phyloP scores from a whole-genome alignment of 2,329 filamentous ascomycete species.

The Tolypocladium cylindrosporum region DNA sequence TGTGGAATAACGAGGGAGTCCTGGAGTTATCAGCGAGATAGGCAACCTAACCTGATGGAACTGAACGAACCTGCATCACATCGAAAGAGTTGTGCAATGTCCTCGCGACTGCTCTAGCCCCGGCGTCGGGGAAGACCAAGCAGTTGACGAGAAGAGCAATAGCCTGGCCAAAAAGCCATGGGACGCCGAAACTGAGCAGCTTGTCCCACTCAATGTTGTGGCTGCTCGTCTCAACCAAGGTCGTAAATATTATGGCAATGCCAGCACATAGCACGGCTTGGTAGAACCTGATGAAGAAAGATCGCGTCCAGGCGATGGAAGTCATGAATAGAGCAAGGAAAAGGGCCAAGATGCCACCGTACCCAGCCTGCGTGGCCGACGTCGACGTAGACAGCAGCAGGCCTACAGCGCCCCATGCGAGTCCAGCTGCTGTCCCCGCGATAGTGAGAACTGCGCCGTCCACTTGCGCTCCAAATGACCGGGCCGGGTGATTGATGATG shows the following conservation, averaged over 20 bases:
- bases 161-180: slow-evolving; percentile 45
- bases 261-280: slow-evolving; percentile 45
- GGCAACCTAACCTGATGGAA: not conserved
- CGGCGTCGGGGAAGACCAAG: slow-evolving; percentile 43
- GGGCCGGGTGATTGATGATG: slow-evolving; percentile 47
- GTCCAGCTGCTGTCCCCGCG: slow-evolving; percentile 40
- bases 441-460: slow-evolving; percentile 44
- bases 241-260: slow-evolving; percentile 43
- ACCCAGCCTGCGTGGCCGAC: slow-evolving; percentile 31
- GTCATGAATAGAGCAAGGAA: slow-evolving; percentile 45
- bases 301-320: slow-evolving; percentile 39
- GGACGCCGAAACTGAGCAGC: slow-evolving; percentile 40
- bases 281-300: slow-evolving; percentile 45
- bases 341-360: slow-evolving; percentile 44
- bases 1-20: slow-evolving; percentile 22
- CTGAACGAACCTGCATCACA: slow-evolving; percentile 30
- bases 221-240: slow-evolving; percentile 37
- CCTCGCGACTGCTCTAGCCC: slow-evolving; percentile 39
- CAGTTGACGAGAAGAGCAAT: slow-evolving; percentile 39
- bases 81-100: slow-evolving; percentile 35
- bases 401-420: slow-evolving; percentile 45
- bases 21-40: slow-evolving; percentile 2
- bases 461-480: slow-evolving; percentile 45
- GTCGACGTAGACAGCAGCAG: slow-evolving; percentile 44
- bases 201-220: slow-evolving; percentile 36